Evolutionary conservation across 768 basidiomycete species (phyloP).

Genomic region (Trametes sanguinea): DNA sequence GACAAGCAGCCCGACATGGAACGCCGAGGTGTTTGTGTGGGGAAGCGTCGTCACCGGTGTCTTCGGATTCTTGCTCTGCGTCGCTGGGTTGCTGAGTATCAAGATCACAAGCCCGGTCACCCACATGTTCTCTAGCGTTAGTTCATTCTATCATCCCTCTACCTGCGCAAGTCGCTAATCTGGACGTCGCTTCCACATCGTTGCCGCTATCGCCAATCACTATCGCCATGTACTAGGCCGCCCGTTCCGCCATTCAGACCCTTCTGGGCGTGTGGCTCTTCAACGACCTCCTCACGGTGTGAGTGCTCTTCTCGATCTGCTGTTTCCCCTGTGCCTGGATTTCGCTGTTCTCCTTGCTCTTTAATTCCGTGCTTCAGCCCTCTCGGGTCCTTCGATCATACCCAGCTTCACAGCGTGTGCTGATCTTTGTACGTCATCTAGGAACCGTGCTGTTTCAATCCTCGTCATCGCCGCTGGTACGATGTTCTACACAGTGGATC

Average conservation of each 20-base stretch:
- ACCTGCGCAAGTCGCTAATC: background rate
- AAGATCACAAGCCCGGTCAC: conserved; percentile 82
- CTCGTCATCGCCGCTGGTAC: conserved; percentile 68
- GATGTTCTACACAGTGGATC: conserved; percentile 67
- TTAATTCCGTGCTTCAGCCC: background rate
- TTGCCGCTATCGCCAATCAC: background rate
- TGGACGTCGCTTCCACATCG: background rate
- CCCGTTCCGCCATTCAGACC: conserved; percentile 82
- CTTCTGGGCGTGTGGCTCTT: conserved; percentile 78
- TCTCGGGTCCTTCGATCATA: background rate
- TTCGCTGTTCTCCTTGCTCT: background rate
- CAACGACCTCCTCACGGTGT: conserved; percentile 72
- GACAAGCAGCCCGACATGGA: conserved; percentile 45
- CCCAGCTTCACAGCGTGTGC: background rate
- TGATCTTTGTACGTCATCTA: conserved; percentile 29
- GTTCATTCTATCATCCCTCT: conserved; percentile 30
- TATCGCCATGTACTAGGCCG: conserved; percentile 49
- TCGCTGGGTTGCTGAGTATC: conserved; percentile 79
- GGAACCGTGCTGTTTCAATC: conserved; percentile 66
- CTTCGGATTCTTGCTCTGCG: conserved; percentile 80
- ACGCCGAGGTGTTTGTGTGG: conserved; percentile 57
- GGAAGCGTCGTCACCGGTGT: conserved; percentile 69
- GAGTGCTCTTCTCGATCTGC: conserved; percentile 34
- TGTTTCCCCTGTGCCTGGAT: conserved; percentile 1
- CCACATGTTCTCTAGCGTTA: conserved; percentile 81